Conservation (phyloP, 1,284 basidiomycete genomes). For the Cutaneotrichosporon arboriforme region DNA sequence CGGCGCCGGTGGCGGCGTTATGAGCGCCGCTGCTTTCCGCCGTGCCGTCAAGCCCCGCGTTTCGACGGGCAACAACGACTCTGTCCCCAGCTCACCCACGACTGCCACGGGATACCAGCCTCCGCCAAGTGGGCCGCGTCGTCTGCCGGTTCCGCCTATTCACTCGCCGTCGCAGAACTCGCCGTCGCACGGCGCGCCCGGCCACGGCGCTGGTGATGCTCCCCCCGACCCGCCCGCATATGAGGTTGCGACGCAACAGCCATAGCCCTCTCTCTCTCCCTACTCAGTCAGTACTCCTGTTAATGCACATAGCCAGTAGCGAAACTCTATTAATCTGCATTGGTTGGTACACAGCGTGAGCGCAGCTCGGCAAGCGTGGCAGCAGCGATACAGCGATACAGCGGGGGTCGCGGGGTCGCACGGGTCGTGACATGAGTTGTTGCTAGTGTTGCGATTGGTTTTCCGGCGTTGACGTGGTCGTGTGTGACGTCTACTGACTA, state of each 20-base stretch:
- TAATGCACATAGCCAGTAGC: neutral
- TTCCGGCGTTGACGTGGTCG: neutral
- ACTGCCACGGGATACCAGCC: neutral
- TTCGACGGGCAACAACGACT: neutral
- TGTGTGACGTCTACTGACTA: neutral
- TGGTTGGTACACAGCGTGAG: neutral
- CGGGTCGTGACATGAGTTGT: neutral
- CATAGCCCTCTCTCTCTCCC: neutral
- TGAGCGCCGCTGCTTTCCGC: constrained; percentile 4
- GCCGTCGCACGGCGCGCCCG: too few species aligned
- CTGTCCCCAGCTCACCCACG: neutral
- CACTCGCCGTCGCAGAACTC: neutral
- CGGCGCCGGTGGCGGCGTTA: neutral
- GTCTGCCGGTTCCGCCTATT: neutral
- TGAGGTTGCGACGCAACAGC: neutral
- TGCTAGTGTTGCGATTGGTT: neutral
- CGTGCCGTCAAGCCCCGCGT: constrained; percentile 2
- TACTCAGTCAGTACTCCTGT: neutral
- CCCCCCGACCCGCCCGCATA: neutral
- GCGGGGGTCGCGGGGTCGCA: neutral
- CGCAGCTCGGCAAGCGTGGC: neutral
- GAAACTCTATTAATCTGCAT: neutral
- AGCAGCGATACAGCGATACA: neutral
- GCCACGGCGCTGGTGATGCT: too few species aligned
- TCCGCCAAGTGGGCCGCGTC: neutral